These are phyloP conservation scores for Colletotrichum liriopes DNA, from an alignment of 2,329 filamentous ascomycete species.

Conservation along the genomic window DNA sequence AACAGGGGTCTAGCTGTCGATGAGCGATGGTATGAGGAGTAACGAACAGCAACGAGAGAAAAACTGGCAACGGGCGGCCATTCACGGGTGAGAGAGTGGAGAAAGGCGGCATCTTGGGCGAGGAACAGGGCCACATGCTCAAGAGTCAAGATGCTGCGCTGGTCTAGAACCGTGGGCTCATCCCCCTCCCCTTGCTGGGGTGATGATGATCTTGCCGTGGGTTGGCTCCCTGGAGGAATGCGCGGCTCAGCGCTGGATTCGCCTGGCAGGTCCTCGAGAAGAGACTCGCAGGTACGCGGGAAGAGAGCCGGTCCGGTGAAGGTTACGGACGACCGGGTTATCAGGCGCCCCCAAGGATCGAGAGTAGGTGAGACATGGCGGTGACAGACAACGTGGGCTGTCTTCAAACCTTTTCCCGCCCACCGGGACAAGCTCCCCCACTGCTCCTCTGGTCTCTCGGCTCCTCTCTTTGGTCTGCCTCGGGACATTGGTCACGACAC, in stretches of 20 bases:
- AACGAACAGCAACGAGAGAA: constrained; percentile 29
- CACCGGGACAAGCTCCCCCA: constrained; percentile 20
- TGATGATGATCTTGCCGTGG: constrained; percentile 32
- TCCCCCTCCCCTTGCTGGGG: constrained; percentile 6
- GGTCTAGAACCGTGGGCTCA: constrained; percentile 34
- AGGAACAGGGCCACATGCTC: constrained; percentile 37
- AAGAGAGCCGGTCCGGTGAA: background rate
- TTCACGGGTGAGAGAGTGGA: constrained; percentile 35
- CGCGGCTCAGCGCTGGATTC: constrained; percentile 6
- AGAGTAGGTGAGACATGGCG: constrained; percentile 21
- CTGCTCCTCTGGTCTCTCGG: constrained; percentile 28
- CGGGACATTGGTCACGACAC: constrained; percentile 31
- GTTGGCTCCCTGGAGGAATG: constrained; percentile 3
- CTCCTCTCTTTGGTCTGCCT: constrained; percentile 27
- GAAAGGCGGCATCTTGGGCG: constrained; percentile 23
- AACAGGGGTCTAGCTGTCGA: constrained; percentile 34
- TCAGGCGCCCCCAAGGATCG: background rate
- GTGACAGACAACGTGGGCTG: constrained; percentile 30
- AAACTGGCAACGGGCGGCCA: constrained; percentile 42
- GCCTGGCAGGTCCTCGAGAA: constrained; percentile 3
- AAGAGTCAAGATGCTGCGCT: constrained; percentile 14
- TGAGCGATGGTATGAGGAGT: constrained; percentile 36
- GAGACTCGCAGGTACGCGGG: background rate
- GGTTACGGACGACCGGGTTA: constrained; percentile 4
- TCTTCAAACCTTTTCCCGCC: constrained; percentile 33